Base-by-base conservation (phyloP, 495 filamentous ascomycete species). In the Glonium stellatum region DNA sequence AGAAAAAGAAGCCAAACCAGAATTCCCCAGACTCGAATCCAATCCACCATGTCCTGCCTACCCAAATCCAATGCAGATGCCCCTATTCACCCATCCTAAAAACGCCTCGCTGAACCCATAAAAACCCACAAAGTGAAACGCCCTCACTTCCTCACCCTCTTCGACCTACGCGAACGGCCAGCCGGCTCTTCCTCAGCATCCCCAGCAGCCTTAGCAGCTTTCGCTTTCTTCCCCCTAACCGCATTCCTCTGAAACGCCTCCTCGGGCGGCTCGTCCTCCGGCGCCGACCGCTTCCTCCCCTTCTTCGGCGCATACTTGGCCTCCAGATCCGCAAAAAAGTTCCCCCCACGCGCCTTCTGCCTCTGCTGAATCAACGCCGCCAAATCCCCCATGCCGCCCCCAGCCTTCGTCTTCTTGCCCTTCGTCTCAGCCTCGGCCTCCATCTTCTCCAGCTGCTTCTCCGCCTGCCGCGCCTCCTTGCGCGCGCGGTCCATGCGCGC, bases 301-400 rank as follows among this genome's bases (percentile, higher is more conserved):
- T 52, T 49, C 39, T 75, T 67, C 18, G 75, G 73, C 8, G 77
- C 81, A 68, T 93, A 95, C 74, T 89, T 92, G 25, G 82, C 88
- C 60, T 86, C 88, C 34, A 95, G 63, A 49, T 77, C 69, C 47
- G 86, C 85, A 22, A 91, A 71, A 69, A 96, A 86, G 19, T 71
- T 69, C 27, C 49, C 76, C 8, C 71, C 74, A 11, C 82, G 75
- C 19, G 71, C 69, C 60, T 78, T 71, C 65, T 84, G 80, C 27
- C 80, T 75, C 62, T 75, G 72, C 63, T 82, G 77, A 54, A 89
- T 88, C 63, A 88, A 55, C 3, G 78, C 81, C 21, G 76, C 77
- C 35, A 88, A 74, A 47, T 76, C 80, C n/a, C 59, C 54, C 57
- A 72, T 75, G 52, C 72, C 72, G 44, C 70, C 69, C 15, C 61